Evolutionary conservation across 202 grass and related monocot genomes (phyloP).

Genomic region (Schoenoplectus triqueter): DNA sequence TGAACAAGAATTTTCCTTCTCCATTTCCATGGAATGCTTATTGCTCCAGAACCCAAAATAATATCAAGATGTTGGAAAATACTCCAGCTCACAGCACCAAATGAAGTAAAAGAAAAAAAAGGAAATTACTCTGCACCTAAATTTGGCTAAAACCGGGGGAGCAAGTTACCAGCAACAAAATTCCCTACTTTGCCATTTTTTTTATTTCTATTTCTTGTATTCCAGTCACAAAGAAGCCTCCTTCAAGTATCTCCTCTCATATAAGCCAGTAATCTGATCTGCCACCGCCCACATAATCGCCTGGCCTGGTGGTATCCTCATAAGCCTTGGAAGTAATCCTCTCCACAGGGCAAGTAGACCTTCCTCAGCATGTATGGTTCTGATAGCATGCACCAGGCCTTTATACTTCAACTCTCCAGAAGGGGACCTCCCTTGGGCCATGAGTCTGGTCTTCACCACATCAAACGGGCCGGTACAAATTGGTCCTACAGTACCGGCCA

Average conservation of each 20-base stretch:
- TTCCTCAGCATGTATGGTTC: conserved; percentile 68
- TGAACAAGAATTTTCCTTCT: neutral
- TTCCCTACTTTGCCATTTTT: neutral
- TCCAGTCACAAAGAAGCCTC: conserved; percentile 47
- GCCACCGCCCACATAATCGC: conserved; percentile 91
- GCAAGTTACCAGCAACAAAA: conserved; percentile 6
- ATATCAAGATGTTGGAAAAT: neutral
- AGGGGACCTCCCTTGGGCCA: conserved; percentile 66
- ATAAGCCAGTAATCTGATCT: conserved; percentile 88
- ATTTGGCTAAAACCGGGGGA: conserved; percentile 6
- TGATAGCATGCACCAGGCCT: conserved; percentile 74
- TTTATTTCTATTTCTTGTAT: neutral
- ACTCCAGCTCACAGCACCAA: neutral
- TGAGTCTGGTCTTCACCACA: conserved; percentile 87
- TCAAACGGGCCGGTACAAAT: conserved; percentile 91
- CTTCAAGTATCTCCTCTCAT: conserved; percentile 67
- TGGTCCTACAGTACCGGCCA: conserved; percentile 86
- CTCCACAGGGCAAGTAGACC: conserved; percentile 77
- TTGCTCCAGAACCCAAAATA: neutral
- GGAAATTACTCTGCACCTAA: conserved; percentile 20
- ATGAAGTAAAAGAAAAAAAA: neutral
- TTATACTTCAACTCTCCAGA: conserved; percentile 71
- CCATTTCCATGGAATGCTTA: conserved; percentile 15
- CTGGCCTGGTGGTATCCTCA: conserved; percentile 98
- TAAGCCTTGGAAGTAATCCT: conserved; percentile 84